These are phyloP conservation scores for Hansenula lynferdii DNA, from an alignment of 1,139 yeast genomes.

Conservation along the genomic window DNA sequence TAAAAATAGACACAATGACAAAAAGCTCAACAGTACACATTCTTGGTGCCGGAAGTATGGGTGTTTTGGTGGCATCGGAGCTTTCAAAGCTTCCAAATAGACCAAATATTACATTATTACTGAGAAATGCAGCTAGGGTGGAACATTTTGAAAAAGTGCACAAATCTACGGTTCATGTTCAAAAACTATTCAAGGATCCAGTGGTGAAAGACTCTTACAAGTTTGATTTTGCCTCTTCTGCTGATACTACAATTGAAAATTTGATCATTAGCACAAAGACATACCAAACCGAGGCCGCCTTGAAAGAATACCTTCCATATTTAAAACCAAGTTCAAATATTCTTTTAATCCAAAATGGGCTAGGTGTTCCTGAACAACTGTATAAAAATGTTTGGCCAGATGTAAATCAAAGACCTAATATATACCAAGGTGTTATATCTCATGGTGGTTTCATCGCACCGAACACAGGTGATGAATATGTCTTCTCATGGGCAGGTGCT, in stretches of 20 bases:
- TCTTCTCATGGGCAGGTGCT: constrained; percentile 60
- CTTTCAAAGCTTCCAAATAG: constrained; percentile 13
- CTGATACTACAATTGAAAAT: constrained; percentile 39
- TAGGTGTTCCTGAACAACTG: constrained; percentile 66
- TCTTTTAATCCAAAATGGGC: constrained; percentile 79
- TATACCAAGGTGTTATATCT: constrained; percentile 71
- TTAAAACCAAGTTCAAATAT: constrained; percentile 52
- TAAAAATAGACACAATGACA: too few relatives aligned
- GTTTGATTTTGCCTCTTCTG: constrained; percentile 24
- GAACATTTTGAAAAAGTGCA: constrained; percentile 22
- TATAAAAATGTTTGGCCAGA: constrained; percentile 54
- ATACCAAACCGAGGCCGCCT: constrained; percentile 46
- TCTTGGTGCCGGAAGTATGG: constrained; percentile 23
- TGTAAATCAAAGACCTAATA: constrained; percentile 40
- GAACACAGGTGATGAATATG: constrained; percentile 24
- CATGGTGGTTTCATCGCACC: constrained; percentile 65
- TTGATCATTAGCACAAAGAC: constrained; percentile 67
- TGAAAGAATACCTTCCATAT: constrained; percentile 42
- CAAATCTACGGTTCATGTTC: constrained; percentile 24
- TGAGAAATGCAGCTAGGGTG: constrained; percentile 22
- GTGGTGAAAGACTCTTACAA: constrained; percentile 7
- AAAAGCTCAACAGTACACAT: constrained; percentile 10
- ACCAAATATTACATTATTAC: constrained; percentile 17
- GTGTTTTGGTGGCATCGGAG: constrained; percentile 21
- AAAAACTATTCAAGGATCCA: constrained; percentile 23